These are phyloP conservation scores for Annulohypoxylon moriforme DNA, from an alignment of 495 filamentous ascomycete genomes.

Conservation along the genomic window DNA sequence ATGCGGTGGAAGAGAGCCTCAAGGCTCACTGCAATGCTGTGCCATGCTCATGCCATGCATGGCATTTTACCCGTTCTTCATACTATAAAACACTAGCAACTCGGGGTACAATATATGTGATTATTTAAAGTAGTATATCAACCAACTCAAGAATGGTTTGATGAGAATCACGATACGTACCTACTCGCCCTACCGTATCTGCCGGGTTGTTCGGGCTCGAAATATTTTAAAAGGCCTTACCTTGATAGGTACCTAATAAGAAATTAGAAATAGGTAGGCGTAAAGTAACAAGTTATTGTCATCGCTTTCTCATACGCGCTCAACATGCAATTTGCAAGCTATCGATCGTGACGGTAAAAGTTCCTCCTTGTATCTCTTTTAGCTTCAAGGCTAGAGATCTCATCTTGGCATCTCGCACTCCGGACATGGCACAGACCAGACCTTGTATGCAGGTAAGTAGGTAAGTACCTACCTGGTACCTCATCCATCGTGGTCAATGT, in stretches of 20 bases:
- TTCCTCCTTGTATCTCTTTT: neutral
- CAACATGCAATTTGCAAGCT: slow-evolving; percentile 5
- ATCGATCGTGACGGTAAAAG: slow-evolving; percentile 6
- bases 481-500: slow-evolving; percentile 18
- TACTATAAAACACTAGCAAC: slow-evolving; percentile 19
- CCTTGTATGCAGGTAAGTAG: neutral
- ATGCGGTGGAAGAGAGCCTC: slow-evolving; percentile 51
- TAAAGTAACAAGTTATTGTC: neutral
- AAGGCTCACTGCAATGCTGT: slow-evolving; percentile 49
- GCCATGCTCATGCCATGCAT: slow-evolving; percentile 48
- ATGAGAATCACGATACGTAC: too few relatives aligned
- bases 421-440: slow-evolving; percentile 11
- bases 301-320: neutral
- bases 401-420: slow-evolving; percentile 20
- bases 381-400: slow-evolving; percentile 27
- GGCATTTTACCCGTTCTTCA: slow-evolving; percentile 40
- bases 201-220: slow-evolving; percentile 19
- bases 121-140: too few relatives aligned
- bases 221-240: too few relatives aligned
- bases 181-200: too few relatives aligned
- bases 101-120: neutral
- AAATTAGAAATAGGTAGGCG: too few relatives aligned
- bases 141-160: slow-evolving; percentile 3
- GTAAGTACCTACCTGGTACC: slow-evolving; percentile 5
- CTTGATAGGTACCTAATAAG: too few relatives aligned